A percentile compares a stretch with the other conserved stretches of the same genome.
phyloP scores from a whole-genome alignment of 2,329 filamentous ascomycete genomes.

The Calonectria honghensis region DNA sequence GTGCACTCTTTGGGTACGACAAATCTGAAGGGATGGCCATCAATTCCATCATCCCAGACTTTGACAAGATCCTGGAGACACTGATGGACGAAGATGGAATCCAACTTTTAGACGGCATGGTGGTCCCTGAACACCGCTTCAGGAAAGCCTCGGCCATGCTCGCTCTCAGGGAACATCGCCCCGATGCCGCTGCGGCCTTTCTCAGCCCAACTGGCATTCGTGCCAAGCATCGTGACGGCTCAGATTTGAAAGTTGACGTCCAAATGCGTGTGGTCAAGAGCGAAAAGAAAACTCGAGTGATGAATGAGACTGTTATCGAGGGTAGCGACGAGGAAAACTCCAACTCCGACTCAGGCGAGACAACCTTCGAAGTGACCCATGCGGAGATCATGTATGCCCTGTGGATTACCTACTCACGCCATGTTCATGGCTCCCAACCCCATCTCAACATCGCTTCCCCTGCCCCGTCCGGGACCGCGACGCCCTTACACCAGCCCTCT shows the following conservation, averaged over 20 bases:
- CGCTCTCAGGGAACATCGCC: slow-evolving; percentile 87
- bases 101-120: slow-evolving; percentile 91
- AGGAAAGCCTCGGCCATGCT: slow-evolving; percentile 90
- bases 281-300: slow-evolving; percentile 79
- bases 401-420: slow-evolving; percentile 97
- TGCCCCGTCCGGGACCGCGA: slow-evolving; percentile 77
- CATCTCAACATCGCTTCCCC: slow-evolving; percentile 77
- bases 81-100: slow-evolving; percentile 92
- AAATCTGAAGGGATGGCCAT: slow-evolving; percentile 88
- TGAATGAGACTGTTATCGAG: slow-evolving; percentile 80
- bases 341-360: slow-evolving; percentile 59
- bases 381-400: slow-evolving; percentile 93
- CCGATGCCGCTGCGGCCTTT: slow-evolving; percentile 86
- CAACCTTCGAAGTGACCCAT: slow-evolving; percentile 69
- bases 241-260: slow-evolving; percentile 93
- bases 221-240: slow-evolving; percentile 92
- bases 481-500: slow-evolving; percentile 86
- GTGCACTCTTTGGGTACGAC: slow-evolving; percentile 92
- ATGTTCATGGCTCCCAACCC: slow-evolving; percentile 85
- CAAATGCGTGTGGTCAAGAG: slow-evolving; percentile 98
- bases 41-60: slow-evolving; percentile 87
- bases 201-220: slow-evolving; percentile 88
- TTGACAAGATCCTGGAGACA: slow-evolving; percentile 87
- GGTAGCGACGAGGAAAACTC: slow-evolving; percentile 73
- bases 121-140: slow-evolving; percentile 97